Percentiles rank a stretch among this genome's conserved stretches.
These are phyloP conservation scores for Hypoxylon trugodes DNA, from an alignment of 495 filamentous ascomycete genomes.

Conservation along the genomic window DNA sequence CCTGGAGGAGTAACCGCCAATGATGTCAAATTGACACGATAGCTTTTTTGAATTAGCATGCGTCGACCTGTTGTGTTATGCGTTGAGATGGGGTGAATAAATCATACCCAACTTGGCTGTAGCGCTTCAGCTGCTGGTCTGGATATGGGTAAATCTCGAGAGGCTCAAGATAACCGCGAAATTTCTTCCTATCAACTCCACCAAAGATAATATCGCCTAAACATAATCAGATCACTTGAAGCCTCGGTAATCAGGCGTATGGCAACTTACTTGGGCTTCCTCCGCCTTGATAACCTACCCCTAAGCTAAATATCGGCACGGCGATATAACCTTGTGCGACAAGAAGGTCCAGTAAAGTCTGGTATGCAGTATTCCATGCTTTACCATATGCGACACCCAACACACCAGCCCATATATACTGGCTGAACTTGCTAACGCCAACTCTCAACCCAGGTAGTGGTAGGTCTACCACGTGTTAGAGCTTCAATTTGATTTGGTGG, in stretches of 20 bases:
- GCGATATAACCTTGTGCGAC: conserved; percentile 67
- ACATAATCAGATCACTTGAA: conserved; percentile 53
- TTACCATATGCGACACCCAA: conserved; percentile 53
- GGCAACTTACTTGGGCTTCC: conserved; percentile 47
- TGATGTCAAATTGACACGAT: conserved; percentile 56
- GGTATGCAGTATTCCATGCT: conserved; percentile 60
- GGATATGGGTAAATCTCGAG: conserved; percentile 54
- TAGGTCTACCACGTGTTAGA: conserved; percentile 27
- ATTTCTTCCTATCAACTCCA: conserved; percentile 55
- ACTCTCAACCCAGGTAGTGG: conserved; percentile 41
- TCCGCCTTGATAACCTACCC: conserved; percentile 59
- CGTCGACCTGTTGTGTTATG: background rate
- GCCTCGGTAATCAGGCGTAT: conserved; percentile 12
- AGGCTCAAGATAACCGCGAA: conserved; percentile 51
- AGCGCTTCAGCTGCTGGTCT: conserved; percentile 46
- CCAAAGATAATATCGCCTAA: conserved; percentile 56
- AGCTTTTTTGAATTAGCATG: conserved; percentile 31
- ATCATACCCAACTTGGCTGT: conserved; percentile 44
- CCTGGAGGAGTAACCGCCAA: conserved; percentile 48
- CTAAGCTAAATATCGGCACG: conserved; percentile 77
- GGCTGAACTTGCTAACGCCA: conserved; percentile 51
- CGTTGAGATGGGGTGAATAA: background rate
- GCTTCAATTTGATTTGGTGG: background rate
- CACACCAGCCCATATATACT: conserved; percentile 54
- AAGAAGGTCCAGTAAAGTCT: conserved; percentile 72